Percentiles rank a stretch among this genome's conserved stretches.
Evolutionary conservation across 1,139 yeast genomes (phyloP).

Genomic region (Fermentozyma sake): DNA sequence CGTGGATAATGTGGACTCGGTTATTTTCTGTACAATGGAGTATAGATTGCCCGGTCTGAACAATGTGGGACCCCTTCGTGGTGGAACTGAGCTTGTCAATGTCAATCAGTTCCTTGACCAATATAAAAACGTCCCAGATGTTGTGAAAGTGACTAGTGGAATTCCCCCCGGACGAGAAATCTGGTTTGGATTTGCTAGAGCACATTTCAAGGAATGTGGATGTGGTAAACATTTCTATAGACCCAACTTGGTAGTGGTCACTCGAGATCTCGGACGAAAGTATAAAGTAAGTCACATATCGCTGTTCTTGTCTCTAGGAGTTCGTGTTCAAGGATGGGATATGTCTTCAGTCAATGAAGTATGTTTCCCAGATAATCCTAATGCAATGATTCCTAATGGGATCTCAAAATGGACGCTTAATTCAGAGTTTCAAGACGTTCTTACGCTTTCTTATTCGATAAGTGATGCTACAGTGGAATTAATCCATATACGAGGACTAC

Average conservation of each 20-base stretch:
- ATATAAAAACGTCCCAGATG: not conserved
- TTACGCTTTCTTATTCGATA: slow-evolving; percentile 11
- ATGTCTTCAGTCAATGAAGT: slow-evolving; percentile 17
- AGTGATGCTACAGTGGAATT: slow-evolving; percentile 11
- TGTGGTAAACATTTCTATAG: slow-evolving; percentile 14
- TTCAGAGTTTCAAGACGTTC: slow-evolving; percentile 7
- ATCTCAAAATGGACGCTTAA: slow-evolving; percentile 25
- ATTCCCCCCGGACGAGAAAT: slow-evolving; percentile 9
- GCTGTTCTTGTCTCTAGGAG: slow-evolving; percentile 5
- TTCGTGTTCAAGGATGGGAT: slow-evolving; percentile 8
- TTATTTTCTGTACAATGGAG: slow-evolving; percentile 5
- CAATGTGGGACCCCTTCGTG: slow-evolving; percentile 31
- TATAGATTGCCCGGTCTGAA: slow-evolving; percentile 12
- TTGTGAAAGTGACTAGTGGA: slow-evolving; percentile 5
- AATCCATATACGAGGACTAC: slow-evolving; percentile 6
- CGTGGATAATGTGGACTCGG: not conserved
- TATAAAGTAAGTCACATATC: slow-evolving; percentile 5
- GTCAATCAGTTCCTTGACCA: slow-evolving; percentile 12
- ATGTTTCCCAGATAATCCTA: slow-evolving; percentile 18
- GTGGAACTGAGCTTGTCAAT: slow-evolving; percentile 34
- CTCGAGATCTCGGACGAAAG: slow-evolving; percentile 5
- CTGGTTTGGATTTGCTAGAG: slow-evolving; percentile 16
- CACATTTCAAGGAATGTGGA: slow-evolving; percentile 15
- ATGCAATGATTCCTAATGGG: slow-evolving; percentile 37
- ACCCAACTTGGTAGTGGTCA: slow-evolving; percentile 14